phyloP scores from a whole-genome alignment of 148 eudicot genomes.

The Rhododendron henanense region DNA sequence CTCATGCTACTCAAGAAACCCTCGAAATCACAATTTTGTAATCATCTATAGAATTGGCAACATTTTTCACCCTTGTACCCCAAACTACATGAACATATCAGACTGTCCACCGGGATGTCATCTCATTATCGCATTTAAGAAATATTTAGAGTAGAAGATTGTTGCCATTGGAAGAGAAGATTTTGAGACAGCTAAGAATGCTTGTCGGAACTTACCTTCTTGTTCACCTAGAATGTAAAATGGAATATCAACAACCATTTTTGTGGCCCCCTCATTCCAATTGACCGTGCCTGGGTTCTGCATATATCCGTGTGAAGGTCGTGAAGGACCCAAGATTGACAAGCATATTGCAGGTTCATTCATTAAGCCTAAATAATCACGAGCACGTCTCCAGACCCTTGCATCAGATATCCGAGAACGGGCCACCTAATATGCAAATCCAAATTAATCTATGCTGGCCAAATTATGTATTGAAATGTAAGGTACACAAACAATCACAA shows the following conservation, averaged over 20 bases:
- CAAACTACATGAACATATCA: not conserved
- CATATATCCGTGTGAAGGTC: slow-evolving; percentile 41
- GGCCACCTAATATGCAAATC: slow-evolving; percentile 63
- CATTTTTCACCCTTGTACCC: not conserved
- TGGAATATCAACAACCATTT: slow-evolving; percentile 82
- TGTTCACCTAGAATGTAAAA: slow-evolving; percentile 76
- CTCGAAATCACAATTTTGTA: not conserved
- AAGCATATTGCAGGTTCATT: slow-evolving; percentile 86
- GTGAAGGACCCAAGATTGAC: slow-evolving; percentile 82
- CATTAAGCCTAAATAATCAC: slow-evolving; percentile 88
- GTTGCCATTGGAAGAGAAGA: too few relatives aligned
- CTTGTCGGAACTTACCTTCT: slow-evolving; percentile 42
- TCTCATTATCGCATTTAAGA: not conserved
- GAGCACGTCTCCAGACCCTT: slow-evolving; percentile 88
- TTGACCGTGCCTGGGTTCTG: slow-evolving; percentile 71
- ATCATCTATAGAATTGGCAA: not conserved
- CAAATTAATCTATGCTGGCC: not conserved
- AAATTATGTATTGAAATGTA: not conserved
- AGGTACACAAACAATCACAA: not conserved
- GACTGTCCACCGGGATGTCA: not conserved
- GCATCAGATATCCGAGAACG: slow-evolving; percentile 79
- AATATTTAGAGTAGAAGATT: too few relatives aligned
- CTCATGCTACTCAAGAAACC: not conserved
- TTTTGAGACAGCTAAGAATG: too few relatives aligned
- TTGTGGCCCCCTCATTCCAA: slow-evolving; percentile 71